phyloP scores from a whole-genome alignment of 1,284 basidiomycete species.

The Puccinia horiana region DNA sequence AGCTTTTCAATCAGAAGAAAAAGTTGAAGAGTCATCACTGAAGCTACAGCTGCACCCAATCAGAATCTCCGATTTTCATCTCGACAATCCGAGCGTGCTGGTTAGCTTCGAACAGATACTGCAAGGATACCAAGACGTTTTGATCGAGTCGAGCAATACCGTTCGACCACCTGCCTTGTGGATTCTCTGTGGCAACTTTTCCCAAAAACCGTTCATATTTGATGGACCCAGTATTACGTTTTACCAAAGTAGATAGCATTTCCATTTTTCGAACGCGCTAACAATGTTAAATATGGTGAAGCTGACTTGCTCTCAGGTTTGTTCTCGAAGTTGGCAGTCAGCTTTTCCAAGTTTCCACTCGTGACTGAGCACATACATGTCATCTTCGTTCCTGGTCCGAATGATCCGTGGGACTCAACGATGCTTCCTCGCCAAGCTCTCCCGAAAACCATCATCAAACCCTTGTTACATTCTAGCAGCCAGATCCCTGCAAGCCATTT shows the following conservation, averaged over 20 bases:
- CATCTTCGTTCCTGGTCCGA: constrained; percentile 37
- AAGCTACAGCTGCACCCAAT: constrained; percentile 54
- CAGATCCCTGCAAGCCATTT: constrained; percentile 62
- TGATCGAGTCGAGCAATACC: constrained; percentile 60
- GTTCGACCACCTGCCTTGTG: constrained; percentile 78
- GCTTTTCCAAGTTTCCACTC: constrained; percentile 33
- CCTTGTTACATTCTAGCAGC: constrained; percentile 22
- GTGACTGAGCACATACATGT: constrained; percentile 36
- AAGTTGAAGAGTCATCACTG: constrained; percentile 50
- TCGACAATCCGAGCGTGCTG: constrained; percentile 84
- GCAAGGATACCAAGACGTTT: constrained; percentile 82
- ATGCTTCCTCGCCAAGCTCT: constrained; percentile 39
- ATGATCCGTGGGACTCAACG: constrained; percentile 44
- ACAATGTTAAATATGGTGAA: not conserved
- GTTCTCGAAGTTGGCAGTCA: constrained; percentile 33
- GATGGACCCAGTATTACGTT: constrained; percentile 30
- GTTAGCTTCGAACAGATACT: constrained; percentile 79
- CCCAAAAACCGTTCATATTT: constrained; percentile 63
- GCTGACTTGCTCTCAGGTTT: constrained; percentile 32
- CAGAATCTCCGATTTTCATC: constrained; percentile 81
- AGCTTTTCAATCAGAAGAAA: not conserved
- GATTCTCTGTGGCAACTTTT: constrained; percentile 93
- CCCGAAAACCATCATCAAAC: constrained; percentile 27
- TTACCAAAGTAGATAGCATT: constrained; percentile 27
- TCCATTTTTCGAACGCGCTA: not conserved